These are phyloP conservation scores for Penicillium sp. DNA, from an alignment of 2,329 filamentous ascomycete genomes.

Conservation along the genomic window DNA sequence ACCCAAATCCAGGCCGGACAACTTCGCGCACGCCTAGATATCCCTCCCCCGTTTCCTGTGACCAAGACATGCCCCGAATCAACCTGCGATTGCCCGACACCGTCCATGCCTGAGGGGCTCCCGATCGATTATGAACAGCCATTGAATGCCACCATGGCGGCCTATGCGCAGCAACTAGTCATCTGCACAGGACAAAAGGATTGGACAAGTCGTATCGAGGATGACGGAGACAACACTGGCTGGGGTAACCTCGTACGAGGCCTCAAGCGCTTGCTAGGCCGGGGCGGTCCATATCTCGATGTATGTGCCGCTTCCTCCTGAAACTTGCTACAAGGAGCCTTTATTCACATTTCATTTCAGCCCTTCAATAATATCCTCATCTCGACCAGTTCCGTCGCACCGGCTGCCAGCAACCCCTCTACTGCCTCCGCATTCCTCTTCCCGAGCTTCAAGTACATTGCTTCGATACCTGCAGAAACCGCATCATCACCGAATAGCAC, in stretches of 20 bases:
- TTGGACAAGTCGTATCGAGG: conserved; percentile 80
- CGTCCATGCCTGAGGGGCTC: conserved; percentile 63
- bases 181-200: conserved; percentile 74
- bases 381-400: conserved; percentile 68
- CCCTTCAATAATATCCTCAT: conserved; percentile 77
- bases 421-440: conserved; percentile 65
- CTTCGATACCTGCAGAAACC: conserved; percentile 60
- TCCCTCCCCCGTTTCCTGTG: conserved; percentile 44
- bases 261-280: conserved; percentile 62
- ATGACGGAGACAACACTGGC: conserved; percentile 56
- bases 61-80: conserved; percentile 63
- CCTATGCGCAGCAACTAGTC: conserved; percentile 76
- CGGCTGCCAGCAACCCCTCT: conserved; percentile 36
- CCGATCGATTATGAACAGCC: conserved; percentile 67
- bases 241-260: conserved; percentile 55
- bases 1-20: conserved; percentile 16
- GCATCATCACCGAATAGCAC: conserved; percentile 36
- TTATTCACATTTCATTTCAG: conserved; percentile 42
- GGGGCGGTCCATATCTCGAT: conserved; percentile 62
- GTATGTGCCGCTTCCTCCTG: conserved; percentile 30
- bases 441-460: conserved; percentile 76
- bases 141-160: conserved; percentile 70
- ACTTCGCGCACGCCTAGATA: conserved; percentile 29
- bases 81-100: conserved; percentile 69
- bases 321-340: not conserved